Evolutionary conservation across 2,329 filamentous ascomycete species (phyloP).

Genomic region (Bimuria novae-zelandiae): DNA sequence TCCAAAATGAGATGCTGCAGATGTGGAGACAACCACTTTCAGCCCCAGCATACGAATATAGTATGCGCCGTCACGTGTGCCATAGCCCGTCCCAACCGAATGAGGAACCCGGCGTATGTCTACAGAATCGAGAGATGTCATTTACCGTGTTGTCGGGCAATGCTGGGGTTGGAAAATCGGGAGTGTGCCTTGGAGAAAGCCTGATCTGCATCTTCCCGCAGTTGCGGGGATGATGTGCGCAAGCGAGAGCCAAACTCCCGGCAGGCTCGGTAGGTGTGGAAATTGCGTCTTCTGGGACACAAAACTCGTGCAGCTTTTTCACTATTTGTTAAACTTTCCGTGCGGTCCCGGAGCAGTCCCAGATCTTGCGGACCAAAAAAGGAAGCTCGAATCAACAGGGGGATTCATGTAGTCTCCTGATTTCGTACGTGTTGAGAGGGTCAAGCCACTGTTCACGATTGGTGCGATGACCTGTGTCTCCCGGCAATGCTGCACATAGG

Average conservation of each 20-base stretch:
- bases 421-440: too few species aligned
- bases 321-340: too few species aligned
- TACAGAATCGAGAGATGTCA: neutral
- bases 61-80: neutral
- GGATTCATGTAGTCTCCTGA: too few species aligned
- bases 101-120: neutral
- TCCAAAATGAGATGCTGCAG: neutral
- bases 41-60: neutral
- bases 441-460: too few species aligned
- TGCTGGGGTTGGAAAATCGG: too few species aligned
- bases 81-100: neutral
- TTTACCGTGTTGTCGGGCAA: neutral
- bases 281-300: neutral
- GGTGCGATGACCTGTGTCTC: too few species aligned
- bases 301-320: too few species aligned
- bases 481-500: neutral
- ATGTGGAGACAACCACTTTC: neutral
- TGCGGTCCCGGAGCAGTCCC: too few species aligned
- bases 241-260: neutral
- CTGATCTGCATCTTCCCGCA: neutral
- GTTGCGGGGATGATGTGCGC: conserved; percentile 3
- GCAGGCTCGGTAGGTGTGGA: neutral
- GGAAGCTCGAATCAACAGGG: too few species aligned
- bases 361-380: too few species aligned
- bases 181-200: conserved; percentile 1